Percentiles rank a stretch among this genome's conserved stretches.
phyloP scores from a whole-genome alignment of 306 rosid genomes.

The Quercus cerris region DNA sequence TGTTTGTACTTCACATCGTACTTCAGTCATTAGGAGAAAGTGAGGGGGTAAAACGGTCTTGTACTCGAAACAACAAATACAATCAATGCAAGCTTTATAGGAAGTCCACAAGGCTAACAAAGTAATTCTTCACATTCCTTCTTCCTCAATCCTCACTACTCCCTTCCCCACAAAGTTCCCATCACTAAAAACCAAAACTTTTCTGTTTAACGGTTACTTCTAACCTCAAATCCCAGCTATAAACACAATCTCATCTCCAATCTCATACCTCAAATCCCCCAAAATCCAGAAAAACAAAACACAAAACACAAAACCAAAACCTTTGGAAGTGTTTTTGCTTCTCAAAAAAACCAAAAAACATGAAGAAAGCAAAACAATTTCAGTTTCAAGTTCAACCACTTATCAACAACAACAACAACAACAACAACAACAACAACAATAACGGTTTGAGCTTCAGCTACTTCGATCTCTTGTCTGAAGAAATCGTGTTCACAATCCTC shows the following conservation, averaged over 20 bases:
- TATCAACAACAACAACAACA: neutral
- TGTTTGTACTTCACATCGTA: no score
- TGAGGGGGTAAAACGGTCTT: constrained; percentile 33
- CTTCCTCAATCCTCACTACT: neutral
- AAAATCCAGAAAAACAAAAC: neutral
- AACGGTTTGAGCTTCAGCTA: constrained; percentile 5
- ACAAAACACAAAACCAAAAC: neutral
- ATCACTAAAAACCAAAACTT: constrained; percentile 11
- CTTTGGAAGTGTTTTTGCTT: neutral
- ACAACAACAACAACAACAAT: neutral
- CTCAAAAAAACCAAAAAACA: constrained; percentile 7
- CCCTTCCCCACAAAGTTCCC: constrained; percentile 7
- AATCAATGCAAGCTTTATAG: neutral
- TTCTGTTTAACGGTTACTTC: constrained; percentile 32
- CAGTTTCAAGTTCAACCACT: neutral
- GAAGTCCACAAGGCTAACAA: constrained; percentile 22
- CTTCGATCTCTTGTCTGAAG: constrained; percentile 68
- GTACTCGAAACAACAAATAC: neutral
- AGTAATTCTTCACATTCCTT: constrained; percentile 16
- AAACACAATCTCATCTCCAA: neutral
- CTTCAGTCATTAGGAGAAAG: no score
- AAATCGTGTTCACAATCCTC: constrained; percentile 61
- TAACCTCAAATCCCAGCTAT: neutral
- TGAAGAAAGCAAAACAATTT: constrained; percentile 45
- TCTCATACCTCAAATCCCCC: neutral